phyloP scores from a whole-genome alignment of 345 rosid species.

The Abelmoschus esculentus region DNA sequence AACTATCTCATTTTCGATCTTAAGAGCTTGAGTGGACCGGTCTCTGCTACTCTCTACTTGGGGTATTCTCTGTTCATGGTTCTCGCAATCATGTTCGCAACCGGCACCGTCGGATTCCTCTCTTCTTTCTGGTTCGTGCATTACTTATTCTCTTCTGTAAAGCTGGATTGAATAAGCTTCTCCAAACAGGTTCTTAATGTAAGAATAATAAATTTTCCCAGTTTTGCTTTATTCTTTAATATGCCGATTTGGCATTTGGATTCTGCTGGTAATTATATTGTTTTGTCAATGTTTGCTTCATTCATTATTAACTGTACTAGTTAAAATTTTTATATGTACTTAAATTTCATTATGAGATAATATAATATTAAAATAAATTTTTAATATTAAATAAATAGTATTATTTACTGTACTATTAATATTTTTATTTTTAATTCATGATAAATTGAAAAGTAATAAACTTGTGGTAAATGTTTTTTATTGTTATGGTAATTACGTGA shows the following conservation, averaged over 20 bases:
- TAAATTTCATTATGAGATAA: too few relatives aligned
- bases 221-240: slow-evolving; percentile 20
- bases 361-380: too few relatives aligned
- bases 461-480: too few relatives aligned
- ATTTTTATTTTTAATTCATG: too few relatives aligned
- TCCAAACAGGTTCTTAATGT: slow-evolving; percentile 7
- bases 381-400: too few relatives aligned
- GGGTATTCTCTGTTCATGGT: slow-evolving; percentile 57
- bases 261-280: background rate
- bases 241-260: background rate
- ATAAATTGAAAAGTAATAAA: too few relatives aligned
- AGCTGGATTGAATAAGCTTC: slow-evolving; percentile 38
- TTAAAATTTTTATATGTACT: too few relatives aligned
- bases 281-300: too few relatives aligned
- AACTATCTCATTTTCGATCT: slow-evolving; percentile 40
- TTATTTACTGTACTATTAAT: too few relatives aligned
- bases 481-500: too few relatives aligned
- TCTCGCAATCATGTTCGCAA: slow-evolving; percentile 47
- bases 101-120: slow-evolving; percentile 51
- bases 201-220: slow-evolving; percentile 23
- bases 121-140: slow-evolving; percentile 62
- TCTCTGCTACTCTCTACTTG: slow-evolving; percentile 45
- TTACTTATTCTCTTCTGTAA: slow-evolving; percentile 52
- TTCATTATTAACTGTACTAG: too few relatives aligned
- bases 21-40: slow-evolving; percentile 48